Base-by-base conservation (phyloP, 176 grass and related monocot species). In the Musa acuminata region DNA sequence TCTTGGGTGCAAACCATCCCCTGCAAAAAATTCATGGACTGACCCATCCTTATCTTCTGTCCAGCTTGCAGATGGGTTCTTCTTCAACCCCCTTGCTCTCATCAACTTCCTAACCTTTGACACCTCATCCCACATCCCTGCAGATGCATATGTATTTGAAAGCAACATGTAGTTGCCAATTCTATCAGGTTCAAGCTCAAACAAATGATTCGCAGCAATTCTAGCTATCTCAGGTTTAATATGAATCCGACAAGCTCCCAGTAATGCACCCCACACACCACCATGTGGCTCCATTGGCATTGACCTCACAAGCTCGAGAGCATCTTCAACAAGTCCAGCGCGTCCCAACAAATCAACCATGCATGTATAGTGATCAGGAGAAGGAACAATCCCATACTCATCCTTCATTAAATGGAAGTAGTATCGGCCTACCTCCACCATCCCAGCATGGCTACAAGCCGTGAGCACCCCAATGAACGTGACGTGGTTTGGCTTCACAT, bases 331-430 rank as follows among this genome's bases (percentile, higher is more conserved):
- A 52, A 92, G 86, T 51, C 87, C 87, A 75, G 84, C 80, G 48
- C 87, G 84, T 11, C 84, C 87, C 79, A 92, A 75, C 73, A 89
- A 83, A 87, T 92, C 90, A 9, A 89, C 90, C 90, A 92, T 92
- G 73, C 84, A 92, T 16, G 90, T 55, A 80, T 87, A 92, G 67
- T 92, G 90, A 85, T 89, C 84, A 58, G 79, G 43, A 1, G 90
- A 89, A 75, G 81, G 90, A 72, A 76, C 69, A 77, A 92, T 87
- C 25, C 87, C 63, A 76, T 89, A 92, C 50, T 53, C 82, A 64
- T 87, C 84, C 82, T 84, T 84, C 90, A 92, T 92, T 64, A 72
- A 79, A 19, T 67, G 73, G 84, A 89, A 92, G 65, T 89, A 92
- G 79, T 50, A 75, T 12, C 84, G 87, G 8, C 90, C 90, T 85